Base-by-base conservation (phyloP, 805 yeast genomes). In the Candida chauliodis region DNA sequence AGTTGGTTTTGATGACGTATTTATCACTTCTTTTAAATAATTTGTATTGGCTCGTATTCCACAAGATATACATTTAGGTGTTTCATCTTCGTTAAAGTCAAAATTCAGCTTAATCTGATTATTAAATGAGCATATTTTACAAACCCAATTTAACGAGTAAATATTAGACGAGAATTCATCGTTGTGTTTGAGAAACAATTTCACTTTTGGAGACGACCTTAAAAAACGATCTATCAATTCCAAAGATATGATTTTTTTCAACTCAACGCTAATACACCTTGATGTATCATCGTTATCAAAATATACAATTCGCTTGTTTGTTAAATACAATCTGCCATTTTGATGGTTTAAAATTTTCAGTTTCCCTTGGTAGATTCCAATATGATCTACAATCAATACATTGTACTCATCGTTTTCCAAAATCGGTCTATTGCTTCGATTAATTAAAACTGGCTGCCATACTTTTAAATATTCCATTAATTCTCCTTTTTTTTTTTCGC, bases 51-150 rank as follows among this genome's bases (percentile, higher is more conserved):
- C 50, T 22, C 43, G 58, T 13, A 68, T 56, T 8, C 74, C 74
- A 50, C 74, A 69, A 6, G 69, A 58, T 1, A 50, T 55, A 44
- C 74, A 69, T 37, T 49, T 47, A 7, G 70, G 69, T n/a, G 55
- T 32, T 10, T 49, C 48, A n/a, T 46, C 42, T 14, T 42, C 27
- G 15, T 42, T 45, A 16, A 51, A 23, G 30, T 57, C 55, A 13
- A 45, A 42, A 8, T 46, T 45, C 10, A 46, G 32, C 7, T 42
- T 27, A 17, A 58, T 43, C 31, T 52, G 58, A 51, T 88, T 87
- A 18, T 80, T 68, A 53, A 69, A 84, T n/a, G 78, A 77, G 58
- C 99, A 91, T 3, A 93, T 90, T n/a, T 84, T 82, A 56, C 99
- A 91, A 1, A 74, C 72, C 99, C 99, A 91, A 21, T 70, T 63